Conservation (phyloP, 768 basidiomycete genomes). For the Mycena kentingensis region DNA sequence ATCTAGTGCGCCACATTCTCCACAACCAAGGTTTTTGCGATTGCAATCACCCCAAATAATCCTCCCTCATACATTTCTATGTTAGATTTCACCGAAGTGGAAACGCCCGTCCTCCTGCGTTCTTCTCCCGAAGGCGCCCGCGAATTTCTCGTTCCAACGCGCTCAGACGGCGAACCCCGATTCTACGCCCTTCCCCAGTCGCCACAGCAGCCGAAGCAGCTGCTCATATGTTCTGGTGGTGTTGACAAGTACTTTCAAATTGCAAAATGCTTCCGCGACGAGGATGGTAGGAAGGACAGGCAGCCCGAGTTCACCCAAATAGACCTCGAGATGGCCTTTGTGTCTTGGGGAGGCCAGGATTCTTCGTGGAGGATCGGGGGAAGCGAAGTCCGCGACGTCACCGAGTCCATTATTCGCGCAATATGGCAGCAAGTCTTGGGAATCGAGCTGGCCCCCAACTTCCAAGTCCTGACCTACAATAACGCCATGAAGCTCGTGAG, state of each 20-base stretch:
- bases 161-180: constrained; percentile 44
- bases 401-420: constrained; percentile 71
- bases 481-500: constrained; percentile 89
- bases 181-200: constrained; percentile 95
- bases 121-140: constrained; percentile 94
- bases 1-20: constrained; percentile 70
- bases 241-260: constrained; percentile 93
- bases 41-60: constrained; percentile 10
- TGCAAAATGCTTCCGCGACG: constrained; percentile 93
- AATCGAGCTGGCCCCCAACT: constrained; percentile 58
- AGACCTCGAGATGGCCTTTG: constrained; percentile 95
- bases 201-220: constrained; percentile 94
- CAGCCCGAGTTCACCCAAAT: constrained; percentile 98
- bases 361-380: constrained; percentile 84
- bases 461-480: constrained; percentile 84
- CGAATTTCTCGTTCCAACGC: constrained; percentile 89
- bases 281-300: constrained; percentile 91
- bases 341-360: constrained; percentile 67
- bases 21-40: constrained; percentile 63
- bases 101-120: constrained; percentile 87
- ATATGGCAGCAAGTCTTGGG: constrained; percentile 78
- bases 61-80: constrained; percentile 13
- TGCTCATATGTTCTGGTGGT: constrained; percentile 86
- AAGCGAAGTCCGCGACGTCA: constrained; percentile 72
- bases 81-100: constrained; percentile 88